Percentiles rank a stretch among this genome's conserved stretches.
Evolutionary conservation across 2,329 filamentous ascomycete genomes (phyloP).

Genomic region (Cladorrhinum sp.): DNA sequence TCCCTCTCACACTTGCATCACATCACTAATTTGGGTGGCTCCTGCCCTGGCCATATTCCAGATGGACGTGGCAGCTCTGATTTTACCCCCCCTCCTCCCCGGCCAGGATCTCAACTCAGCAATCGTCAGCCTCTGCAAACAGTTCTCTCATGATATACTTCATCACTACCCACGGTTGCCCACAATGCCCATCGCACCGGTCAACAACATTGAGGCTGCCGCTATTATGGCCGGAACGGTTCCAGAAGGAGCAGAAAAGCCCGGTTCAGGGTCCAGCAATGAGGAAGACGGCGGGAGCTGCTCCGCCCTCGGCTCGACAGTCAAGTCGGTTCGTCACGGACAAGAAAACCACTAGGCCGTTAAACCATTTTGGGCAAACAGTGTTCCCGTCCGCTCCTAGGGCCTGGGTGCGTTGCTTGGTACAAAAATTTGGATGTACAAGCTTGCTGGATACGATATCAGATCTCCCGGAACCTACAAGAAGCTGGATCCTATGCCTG

Average conservation of each 20-base stretch:
- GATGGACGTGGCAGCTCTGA: too few species aligned
- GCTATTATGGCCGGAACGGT: background rate
- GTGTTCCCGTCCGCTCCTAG: conserved; percentile 49
- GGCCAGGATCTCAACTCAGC: too few species aligned
- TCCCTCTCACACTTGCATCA: too few species aligned
- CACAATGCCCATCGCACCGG: background rate
- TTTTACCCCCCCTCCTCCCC: too few species aligned
- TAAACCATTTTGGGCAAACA: conserved; percentile 45
- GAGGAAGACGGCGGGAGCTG: background rate
- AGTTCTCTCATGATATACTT: conserved; percentile 7
- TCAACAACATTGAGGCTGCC: background rate
- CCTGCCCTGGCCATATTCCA: too few species aligned
- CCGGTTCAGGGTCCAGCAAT: background rate
- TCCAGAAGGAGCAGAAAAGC: background rate
- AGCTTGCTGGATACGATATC: conserved; percentile 41
- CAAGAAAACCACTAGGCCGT: conserved; percentile 41
- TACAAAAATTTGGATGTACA: conserved; percentile 41
- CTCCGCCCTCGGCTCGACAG: background rate
- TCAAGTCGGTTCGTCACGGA: background rate
- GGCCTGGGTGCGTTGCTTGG: conserved; percentile 45
- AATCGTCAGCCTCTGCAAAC: too few species aligned
- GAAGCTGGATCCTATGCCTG: conserved; percentile 41
- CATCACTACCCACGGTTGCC: conserved; percentile 7
- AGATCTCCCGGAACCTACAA: conserved; percentile 49
- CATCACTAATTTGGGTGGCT: too few species aligned